Evolutionary conservation across 768 basidiomycete genomes (phyloP).

Genomic region (Macrocybe gigantea): DNA sequence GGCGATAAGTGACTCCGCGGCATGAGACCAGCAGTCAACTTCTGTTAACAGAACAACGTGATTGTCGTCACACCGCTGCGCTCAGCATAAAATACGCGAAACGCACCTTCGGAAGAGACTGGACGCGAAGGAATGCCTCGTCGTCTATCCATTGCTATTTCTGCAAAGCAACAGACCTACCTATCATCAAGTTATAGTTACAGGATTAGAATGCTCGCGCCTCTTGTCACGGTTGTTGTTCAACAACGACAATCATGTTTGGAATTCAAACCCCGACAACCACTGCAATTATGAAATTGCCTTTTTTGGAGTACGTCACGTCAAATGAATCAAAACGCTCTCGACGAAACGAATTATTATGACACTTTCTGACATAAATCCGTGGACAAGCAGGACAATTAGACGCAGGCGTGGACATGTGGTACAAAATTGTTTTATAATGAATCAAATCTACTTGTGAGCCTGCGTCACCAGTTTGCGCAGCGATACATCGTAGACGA

Average conservation of each 20-base stretch:
- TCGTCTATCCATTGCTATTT: conserved; percentile 54
- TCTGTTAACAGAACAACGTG: conserved; percentile 37
- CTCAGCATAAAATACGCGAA: conserved; percentile 8
- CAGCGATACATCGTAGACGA: conserved; percentile 82
- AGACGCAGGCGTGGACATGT: too few species aligned
- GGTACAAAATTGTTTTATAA: too few species aligned
- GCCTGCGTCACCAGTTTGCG: conserved; percentile 44
- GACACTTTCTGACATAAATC: too few species aligned
- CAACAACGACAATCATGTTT: conserved; percentile 3
- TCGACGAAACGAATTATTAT: too few species aligned
- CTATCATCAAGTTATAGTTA: conserved; percentile 10
- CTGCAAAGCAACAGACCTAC: too few species aligned
- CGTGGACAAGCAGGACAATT: too few species aligned
- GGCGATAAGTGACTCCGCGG: conserved; percentile 49
- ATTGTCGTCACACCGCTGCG: conserved; percentile 5
- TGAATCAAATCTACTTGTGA: neutral
- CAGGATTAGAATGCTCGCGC: conserved; percentile 11
- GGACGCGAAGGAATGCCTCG: conserved; percentile 56
- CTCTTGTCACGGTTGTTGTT: conserved; percentile 12
- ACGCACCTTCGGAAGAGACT: conserved; percentile 69
- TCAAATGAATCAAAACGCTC: neutral
- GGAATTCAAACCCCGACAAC: conserved; percentile 12
- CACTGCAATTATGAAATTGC: conserved; percentile 3
- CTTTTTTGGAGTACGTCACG: conserved; percentile 9
- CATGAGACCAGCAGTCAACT: conserved; percentile 72